Evolutionary conservation across 75 land plant species (phyloP).

Genomic region (Selaginella moellendorffii): DNA sequence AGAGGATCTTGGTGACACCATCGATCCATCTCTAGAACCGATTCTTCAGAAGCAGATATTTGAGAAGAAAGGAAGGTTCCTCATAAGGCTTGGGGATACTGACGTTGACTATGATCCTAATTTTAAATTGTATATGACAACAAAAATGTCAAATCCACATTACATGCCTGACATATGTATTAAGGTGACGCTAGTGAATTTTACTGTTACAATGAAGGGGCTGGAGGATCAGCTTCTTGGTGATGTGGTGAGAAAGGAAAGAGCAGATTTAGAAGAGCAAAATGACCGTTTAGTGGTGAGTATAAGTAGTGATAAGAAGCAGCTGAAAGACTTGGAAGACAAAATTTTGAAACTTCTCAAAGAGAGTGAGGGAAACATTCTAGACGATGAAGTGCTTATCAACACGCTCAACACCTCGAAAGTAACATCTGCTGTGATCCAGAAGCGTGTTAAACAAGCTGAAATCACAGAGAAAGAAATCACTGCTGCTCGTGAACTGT

Average conservation of each 20-base stretch:
- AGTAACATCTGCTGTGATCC: conserved; percentile 21
- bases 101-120: conserved; percentile 29
- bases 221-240: conserved; percentile 29
- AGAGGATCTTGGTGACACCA: conserved; percentile 24
- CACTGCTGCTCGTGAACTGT: conserved; percentile 17
- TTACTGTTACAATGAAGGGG: conserved; percentile 31
- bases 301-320: conserved; percentile 27
- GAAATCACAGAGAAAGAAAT: conserved; percentile 28
- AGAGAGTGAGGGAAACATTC: conserved; percentile 30
- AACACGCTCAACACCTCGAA: conserved; percentile 26
- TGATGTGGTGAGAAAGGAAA: conserved; percentile 26
- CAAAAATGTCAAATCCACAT: conserved; percentile 26
- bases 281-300: conserved; percentile 27
- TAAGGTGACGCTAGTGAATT: conserved; percentile 29
- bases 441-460: conserved; percentile 22
- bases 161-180: conserved; percentile 29
- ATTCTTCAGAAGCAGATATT: conserved; percentile 30
- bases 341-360: conserved; percentile 26
- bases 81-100: conserved; percentile 23
- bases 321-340: conserved; percentile 26
- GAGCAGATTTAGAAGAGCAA: conserved; percentile 29
- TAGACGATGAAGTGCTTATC: conserved; percentile 26
- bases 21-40: conserved; percentile 28
- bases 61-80: conserved; percentile 21
- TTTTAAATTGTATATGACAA: conserved; percentile 29